Conservation (phyloP, 257 asterid genomes). For the Cinchona pubescens region DNA sequence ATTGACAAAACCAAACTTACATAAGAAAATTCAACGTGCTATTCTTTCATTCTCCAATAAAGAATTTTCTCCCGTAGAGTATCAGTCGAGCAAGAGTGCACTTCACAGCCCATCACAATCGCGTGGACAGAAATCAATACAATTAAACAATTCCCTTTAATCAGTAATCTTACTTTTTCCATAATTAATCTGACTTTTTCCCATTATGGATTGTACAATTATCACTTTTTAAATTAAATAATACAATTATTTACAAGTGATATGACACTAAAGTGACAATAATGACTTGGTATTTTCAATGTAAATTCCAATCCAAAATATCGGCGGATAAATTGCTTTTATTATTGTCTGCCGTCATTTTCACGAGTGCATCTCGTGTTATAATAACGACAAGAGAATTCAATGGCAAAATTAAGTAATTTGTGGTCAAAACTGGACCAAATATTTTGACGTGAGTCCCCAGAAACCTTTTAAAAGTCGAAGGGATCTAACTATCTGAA, state of each 20-base stretch:
- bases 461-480: background rate
- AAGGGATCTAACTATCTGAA: background rate
- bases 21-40: too few species aligned
- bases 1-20: too few species aligned
- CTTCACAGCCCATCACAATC: background rate
- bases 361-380: constrained; percentile 10
- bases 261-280: background rate
- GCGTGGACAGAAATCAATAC: background rate
- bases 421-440: constrained; percentile 24
- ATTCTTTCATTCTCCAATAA: too few species aligned
- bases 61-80: too few species aligned
- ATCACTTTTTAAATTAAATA: background rate
- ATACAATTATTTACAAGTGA: background rate
- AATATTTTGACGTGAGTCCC: background rate
- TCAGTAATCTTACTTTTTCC: background rate
- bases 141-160: background rate
- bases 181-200: background rate
- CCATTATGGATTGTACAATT: background rate
- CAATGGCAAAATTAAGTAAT: constrained; percentile 14
- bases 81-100: too few species aligned
- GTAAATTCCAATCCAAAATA: background rate
- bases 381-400: constrained; percentile 1
- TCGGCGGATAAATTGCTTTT: constrained; percentile 1
- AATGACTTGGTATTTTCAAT: background rate
- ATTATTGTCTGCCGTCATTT: background rate